A percentile compares a stretch with the other conserved stretches of the same genome.
Evolutionary conservation across 495 filamentous ascomycete species (phyloP).

Genomic region (Margaritispora aquatica): DNA sequence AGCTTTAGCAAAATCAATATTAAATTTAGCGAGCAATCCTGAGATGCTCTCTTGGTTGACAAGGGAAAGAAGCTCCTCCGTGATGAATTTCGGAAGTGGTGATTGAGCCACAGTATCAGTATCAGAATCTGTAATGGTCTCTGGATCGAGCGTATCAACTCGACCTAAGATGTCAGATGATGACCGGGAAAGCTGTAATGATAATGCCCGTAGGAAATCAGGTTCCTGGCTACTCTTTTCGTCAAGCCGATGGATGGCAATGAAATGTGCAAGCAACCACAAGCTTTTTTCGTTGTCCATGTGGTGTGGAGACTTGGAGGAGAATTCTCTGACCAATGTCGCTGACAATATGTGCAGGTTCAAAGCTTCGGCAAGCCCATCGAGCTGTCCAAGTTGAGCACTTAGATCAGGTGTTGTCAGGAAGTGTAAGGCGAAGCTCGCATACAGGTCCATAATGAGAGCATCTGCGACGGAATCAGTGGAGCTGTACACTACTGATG

Average conservation of each 20-base stretch:
- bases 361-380: conserved; percentile 13
- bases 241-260: conserved; percentile 59
- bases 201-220: conserved; percentile 59
- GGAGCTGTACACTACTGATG: neutral
- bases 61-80: conserved; percentile 53
- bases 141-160: conserved; percentile 37
- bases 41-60: conserved; percentile 61
- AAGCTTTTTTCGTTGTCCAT: conserved; percentile 36
- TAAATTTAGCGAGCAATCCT: conserved; percentile 44
- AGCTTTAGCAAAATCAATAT: conserved; percentile 23
- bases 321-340: conserved; percentile 16
- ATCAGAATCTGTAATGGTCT: conserved; percentile 15
- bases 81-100: conserved; percentile 50
- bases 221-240: conserved; percentile 39
- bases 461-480: neutral
- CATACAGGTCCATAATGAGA: conserved; percentile 2
- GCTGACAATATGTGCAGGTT: conserved; percentile 18
- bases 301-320: conserved; percentile 4
- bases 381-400: conserved; percentile 5
- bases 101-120: conserved; percentile 4
- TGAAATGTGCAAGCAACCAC: conserved; percentile 78
- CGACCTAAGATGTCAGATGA: conserved; percentile 49
- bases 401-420: conserved; percentile 22
- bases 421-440: conserved; percentile 21
- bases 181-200: conserved; percentile 54